Base-by-base conservation (phyloP, 2,329 filamentous ascomycete species). In the Cladophialophora immunda region DNA sequence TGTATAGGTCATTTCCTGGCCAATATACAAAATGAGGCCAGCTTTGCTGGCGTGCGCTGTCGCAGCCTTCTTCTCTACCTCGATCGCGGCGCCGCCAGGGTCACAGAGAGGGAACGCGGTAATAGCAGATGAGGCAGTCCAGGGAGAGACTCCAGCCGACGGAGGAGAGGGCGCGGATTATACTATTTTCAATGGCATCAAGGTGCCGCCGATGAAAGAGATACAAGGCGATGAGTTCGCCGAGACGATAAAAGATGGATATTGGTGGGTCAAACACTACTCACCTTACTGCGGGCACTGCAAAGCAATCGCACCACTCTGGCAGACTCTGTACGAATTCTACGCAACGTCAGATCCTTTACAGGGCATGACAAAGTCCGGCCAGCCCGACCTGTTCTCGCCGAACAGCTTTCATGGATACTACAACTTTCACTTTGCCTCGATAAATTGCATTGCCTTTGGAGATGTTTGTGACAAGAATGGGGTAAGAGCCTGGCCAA, bases 281-380 rank as follows among this genome's bases (percentile, higher is more conserved):
- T 86, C 84, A 54, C 84, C 84, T 41, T 76, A 77, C 36, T 86
- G 84, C 79, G 85, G 85, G 55, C 93, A 97, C 79, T 97, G 94
- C 81, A 85, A 86, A 77, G 83, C 86, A 58, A 92, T 93, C 75
- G 93, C 92, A 60, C 95, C 95, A 7, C 90, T 88, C 58, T 97
- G 89, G 84, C 93, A 98, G 80, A 97, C 94, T 4, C 80, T 94
- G 15, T 97, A 98, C 84, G 95, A 99, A 81, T 97, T 90, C 79
- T 99, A 97, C 82, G 89, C 82, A 69, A 97, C 94, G 41, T 95
- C 92, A 41, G 90, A 93, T 74, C 90, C 91, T 17, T 81, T 90
- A 58, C 79, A 83, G 68, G 80, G 83, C 57, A 79, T 84, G 25
- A 79, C 81, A 9, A 82, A 81, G 53, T 73, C 73, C 30, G 80